A percentile compares a stretch with the other conserved stretches of the same genome.
Evolutionary conservation across 176 grass and related monocot genomes (phyloP).

Genomic region (Bothriochloa decipiens): DNA sequence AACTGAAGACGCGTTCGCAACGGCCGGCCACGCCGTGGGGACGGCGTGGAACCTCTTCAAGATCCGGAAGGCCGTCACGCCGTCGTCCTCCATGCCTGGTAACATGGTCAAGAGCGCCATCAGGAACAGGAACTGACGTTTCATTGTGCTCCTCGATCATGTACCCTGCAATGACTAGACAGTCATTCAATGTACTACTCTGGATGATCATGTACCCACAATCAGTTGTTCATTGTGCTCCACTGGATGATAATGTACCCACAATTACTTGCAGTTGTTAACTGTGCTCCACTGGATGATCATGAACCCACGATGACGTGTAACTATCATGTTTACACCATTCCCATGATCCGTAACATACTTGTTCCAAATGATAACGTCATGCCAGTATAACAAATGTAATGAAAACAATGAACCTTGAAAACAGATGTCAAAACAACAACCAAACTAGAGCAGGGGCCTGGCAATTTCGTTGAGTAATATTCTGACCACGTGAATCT

Average conservation of each 20-base stretch:
- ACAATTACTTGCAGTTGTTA: background rate
- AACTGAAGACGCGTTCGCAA: conserved; percentile 78
- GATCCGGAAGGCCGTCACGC: conserved; percentile 79
- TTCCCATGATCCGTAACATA: background rate
- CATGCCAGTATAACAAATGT: background rate
- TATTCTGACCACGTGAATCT: background rate
- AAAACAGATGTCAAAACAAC: background rate
- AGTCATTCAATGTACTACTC: background rate
- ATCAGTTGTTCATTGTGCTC: background rate
- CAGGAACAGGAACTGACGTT: conserved; percentile 63
- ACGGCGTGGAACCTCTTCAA: conserved; percentile 97
- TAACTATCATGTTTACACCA: background rate
- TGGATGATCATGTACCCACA: background rate
- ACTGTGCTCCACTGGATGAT: background rate
- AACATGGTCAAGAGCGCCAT: conserved; percentile 69
- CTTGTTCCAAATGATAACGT: background rate
- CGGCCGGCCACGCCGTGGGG: conserved; percentile 78
- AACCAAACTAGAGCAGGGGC: background rate
- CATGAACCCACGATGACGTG: background rate
- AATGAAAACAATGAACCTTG: background rate
- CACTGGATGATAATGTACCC: background rate
- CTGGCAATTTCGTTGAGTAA: background rate
- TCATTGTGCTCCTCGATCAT: too few species aligned
- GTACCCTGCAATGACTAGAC: background rate
- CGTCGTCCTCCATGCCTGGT: conserved; percentile 60